Evolutionary conservation across 176 grass and related monocot genomes (phyloP), one percentile per base, ranked within the genome.

Genomic region (Hordeum marinum): DNA sequence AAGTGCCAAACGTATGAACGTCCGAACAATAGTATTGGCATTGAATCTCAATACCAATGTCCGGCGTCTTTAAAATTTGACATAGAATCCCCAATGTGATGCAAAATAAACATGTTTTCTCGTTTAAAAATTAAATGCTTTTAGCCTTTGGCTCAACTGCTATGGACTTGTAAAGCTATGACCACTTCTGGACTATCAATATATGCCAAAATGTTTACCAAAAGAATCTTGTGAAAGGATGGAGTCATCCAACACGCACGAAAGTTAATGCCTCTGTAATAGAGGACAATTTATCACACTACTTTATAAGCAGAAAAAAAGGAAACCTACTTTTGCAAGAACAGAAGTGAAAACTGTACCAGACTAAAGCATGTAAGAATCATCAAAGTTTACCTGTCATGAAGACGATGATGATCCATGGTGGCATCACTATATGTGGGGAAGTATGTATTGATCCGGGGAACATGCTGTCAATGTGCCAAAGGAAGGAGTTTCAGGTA

Each of bases 391-490:
- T 85, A 99, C 96, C 96, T 94, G 42, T 99, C 91, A 60, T 94
- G 84, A 89, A 99, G 96, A 67, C 91, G 96, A 52, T 96, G 88
- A 81, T 99, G 96, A 73, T 99, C 96, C 14, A 87, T 63, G 82
- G 78, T 92, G 60, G 96, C 96, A 92, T 99, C 91, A 63, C 35
- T 96, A 58, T 87, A 94, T 55, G 88, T 96, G 0, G 96, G 94
- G 83, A 99, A 89, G 74, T 91, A 96, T 26, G 93, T 94, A 48
- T 99, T 99, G 74, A 99, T 88, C 40, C 91, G 90, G 11, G 96
- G 96, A 80, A 99, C 88, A 80, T 96, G 96, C 96, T 99, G 73
- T 64, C 89, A 46, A 78, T 7, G 79, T 82, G 43, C 14, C 68
- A 79, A n/a, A 68, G 12, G 20, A 77, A 72, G 17, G 27, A 91